phyloP scores from a whole-genome alignment of 106 monocot genomes.

The Platanthera guangdongensis region DNA sequence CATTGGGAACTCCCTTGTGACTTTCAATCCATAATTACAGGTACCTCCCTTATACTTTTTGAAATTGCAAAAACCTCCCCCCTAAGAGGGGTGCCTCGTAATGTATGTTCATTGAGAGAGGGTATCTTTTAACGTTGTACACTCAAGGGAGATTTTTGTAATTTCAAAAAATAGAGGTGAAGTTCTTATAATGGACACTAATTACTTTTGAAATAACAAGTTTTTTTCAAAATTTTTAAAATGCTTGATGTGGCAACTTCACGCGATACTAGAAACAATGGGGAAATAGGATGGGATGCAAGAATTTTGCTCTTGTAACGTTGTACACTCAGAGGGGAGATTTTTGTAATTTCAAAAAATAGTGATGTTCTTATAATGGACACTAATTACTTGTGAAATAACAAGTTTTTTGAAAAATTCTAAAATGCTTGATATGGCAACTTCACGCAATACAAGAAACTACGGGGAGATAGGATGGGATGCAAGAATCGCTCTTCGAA shows the following conservation, averaged over 20 bases:
- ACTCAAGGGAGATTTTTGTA: too few relatives aligned
- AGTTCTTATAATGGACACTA: background rate
- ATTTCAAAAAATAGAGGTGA: too few relatives aligned
- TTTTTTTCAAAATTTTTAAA: background rate
- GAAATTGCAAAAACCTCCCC: too few relatives aligned
- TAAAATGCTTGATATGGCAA: background rate
- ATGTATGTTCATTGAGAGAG: too few relatives aligned
- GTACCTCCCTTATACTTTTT: too few relatives aligned
- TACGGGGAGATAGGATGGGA: constrained; percentile 64
- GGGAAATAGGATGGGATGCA: constrained; percentile 71
- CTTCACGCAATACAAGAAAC: constrained; percentile 24
- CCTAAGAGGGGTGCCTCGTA: too few relatives aligned
- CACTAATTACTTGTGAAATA: background rate
- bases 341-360: too few relatives aligned
- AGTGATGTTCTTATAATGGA: background rate
- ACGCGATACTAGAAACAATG: constrained; percentile 24
- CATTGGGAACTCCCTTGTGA: too few relatives aligned
- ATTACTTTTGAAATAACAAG: background rate
- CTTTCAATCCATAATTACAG: too few relatives aligned
- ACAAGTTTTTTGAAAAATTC: background rate
- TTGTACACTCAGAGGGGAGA: too few relatives aligned
- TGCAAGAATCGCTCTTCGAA: constrained; percentile 53
- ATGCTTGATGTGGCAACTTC: background rate
- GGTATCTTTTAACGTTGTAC: too few relatives aligned
- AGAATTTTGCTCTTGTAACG: constrained; percentile 36